phyloP scores from a whole-genome alignment of 352 stramenopile species.

The Phytophthora kernoviae region DNA sequence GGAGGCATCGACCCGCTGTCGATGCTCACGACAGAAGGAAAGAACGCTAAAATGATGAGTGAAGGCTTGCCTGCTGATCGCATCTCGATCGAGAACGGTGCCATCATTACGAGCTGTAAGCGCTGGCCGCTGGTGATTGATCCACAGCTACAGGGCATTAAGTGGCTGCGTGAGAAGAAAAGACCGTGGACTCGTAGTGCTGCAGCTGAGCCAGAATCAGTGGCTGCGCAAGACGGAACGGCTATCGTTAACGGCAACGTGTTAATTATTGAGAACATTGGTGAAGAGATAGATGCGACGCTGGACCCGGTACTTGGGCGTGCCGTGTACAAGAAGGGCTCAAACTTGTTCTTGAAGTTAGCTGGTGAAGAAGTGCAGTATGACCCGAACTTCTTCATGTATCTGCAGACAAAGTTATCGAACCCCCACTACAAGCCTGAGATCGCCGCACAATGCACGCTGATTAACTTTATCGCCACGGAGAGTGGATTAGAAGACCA shows the following conservation, averaged over 20 bases:
- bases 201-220: constrained; percentile 96
- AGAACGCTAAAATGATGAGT: constrained; percentile 98
- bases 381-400: constrained; percentile 96
- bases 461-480: constrained; percentile 99
- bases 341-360: constrained; percentile 94
- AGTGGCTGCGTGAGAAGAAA: constrained; percentile 97
- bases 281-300: constrained; percentile 96
- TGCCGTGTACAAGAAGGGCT: constrained; percentile 96
- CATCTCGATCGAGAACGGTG: constrained; percentile 98
- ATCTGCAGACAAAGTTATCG: constrained; percentile 96
- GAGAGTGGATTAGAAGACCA: constrained; percentile 96
- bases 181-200: constrained; percentile 88
- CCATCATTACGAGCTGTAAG: constrained; percentile 97
- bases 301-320: constrained; percentile 95
- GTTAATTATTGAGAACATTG: constrained; percentile 98
- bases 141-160: constrained; percentile 97
- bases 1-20: constrained; percentile 94
- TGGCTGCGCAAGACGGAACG: constrained; percentile 95
- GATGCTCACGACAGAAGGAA: constrained; percentile 96
- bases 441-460: constrained; percentile 94
- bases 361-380: constrained; percentile 97
- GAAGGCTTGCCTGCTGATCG: constrained; percentile 96
- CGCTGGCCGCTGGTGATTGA: constrained; percentile 98
- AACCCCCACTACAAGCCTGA: constrained; percentile 99
- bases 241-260: constrained; percentile 96